Percentiles rank a stretch among this genome's conserved stretches.
Evolutionary conservation across 2,329 filamentous ascomycete species (phyloP).

Genomic region (Lasiodiplodia gonubiensis): DNA sequence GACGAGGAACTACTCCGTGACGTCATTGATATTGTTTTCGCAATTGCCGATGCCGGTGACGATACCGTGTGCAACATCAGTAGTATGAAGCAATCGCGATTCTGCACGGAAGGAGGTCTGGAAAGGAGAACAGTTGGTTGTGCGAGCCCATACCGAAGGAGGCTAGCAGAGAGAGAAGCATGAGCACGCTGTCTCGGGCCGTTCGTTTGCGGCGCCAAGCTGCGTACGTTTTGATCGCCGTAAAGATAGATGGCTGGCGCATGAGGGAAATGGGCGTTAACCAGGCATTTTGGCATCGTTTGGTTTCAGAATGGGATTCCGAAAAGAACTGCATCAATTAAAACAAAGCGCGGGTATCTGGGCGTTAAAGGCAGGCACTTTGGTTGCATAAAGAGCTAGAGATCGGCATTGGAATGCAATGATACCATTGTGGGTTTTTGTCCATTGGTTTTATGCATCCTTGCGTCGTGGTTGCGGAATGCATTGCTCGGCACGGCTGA

Average conservation of each 20-base stretch:
- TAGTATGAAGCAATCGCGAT: conserved; percentile 1
- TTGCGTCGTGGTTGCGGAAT: neutral
- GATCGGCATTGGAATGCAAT: conserved; percentile 5
- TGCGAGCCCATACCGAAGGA: neutral
- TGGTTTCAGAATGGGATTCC: neutral
- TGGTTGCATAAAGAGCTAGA: neutral
- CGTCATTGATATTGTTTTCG: neutral
- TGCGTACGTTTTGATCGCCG: neutral
- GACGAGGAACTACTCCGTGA: conserved; percentile 2
- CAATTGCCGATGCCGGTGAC: neutral
- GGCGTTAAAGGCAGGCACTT: neutral
- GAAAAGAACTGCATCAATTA: neutral
- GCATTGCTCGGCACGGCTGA: neutral
- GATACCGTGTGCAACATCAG: neutral
- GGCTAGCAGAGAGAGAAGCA: neutral
- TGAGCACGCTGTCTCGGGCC: neutral
- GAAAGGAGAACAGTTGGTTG: neutral
- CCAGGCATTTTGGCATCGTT: neutral
- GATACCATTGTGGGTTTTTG: neutral
- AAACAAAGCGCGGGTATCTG: no score
- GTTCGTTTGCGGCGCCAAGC: neutral
- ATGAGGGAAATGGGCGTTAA: neutral
- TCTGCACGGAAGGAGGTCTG: neutral
- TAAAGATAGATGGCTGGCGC: neutral
- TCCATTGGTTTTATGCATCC: neutral